phyloP scores from a whole-genome alignment of 768 basidiomycete genomes.

The Rhodotorula toruloides region DNA sequence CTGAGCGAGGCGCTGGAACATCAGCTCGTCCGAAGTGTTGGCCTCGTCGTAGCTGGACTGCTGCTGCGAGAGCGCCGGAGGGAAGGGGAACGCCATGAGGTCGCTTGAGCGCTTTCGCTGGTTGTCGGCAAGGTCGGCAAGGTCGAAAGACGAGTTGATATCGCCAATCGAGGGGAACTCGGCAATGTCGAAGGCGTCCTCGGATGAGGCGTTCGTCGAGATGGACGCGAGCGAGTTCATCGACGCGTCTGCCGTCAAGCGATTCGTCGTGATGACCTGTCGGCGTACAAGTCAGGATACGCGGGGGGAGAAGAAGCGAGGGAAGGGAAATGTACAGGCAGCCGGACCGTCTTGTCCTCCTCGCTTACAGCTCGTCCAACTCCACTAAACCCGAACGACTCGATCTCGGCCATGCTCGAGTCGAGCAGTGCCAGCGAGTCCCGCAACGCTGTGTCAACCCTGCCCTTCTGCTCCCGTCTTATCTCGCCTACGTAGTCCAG shows the following conservation, averaged over 20 bases:
- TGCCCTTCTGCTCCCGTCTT: neutral
- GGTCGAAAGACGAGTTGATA: conserved; percentile 6
- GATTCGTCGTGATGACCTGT: neutral
- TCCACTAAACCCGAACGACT: conserved; percentile 8
- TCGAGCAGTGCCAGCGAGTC: conserved; percentile 28
- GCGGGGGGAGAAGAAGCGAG: neutral
- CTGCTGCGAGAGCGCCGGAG: conserved; percentile 1
- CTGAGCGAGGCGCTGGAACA: conserved; percentile 20
- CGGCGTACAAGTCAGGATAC: too few relatives aligned
- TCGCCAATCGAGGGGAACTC: conserved; percentile 28
- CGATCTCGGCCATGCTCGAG: conserved; percentile 18
- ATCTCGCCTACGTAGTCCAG: neutral
- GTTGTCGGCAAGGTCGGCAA: neutral
- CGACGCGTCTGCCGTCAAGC: conserved; percentile 3
- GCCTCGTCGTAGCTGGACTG: neutral
- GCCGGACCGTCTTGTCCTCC: conserved; percentile 2
- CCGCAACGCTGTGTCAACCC: conserved; percentile 3
- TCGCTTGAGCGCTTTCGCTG: conserved; percentile 16
- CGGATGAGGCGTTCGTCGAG: conserved; percentile 10
- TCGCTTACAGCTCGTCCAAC: too few relatives aligned
- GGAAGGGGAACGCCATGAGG: conserved; percentile 22
- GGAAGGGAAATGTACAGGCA: neutral
- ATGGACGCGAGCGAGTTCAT: conserved; percentile 13
- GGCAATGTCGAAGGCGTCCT: conserved; percentile 35
- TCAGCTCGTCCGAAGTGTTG: neutral